A percentile compares a stretch with the other conserved stretches of the same genome.
Conservation (phyloP, 139 green algal genomes). For the Tetraselmis striata region DNA sequence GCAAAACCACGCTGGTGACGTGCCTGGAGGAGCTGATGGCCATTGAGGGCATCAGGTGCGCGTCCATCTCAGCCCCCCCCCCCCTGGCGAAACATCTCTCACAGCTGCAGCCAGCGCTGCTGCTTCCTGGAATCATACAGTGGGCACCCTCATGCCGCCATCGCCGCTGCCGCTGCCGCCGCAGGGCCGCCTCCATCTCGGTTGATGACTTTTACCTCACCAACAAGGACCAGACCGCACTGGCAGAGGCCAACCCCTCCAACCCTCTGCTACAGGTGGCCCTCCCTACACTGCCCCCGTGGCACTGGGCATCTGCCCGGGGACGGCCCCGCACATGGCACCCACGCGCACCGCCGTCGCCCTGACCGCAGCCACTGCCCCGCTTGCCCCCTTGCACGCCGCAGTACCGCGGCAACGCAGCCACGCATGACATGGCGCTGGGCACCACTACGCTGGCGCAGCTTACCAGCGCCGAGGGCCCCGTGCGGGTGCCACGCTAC, state of each 20-base stretch:
- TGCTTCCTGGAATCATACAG: too few relatives aligned
- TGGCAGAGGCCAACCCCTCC: slow-evolving; percentile 20
- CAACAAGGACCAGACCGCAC: slow-evolving; percentile 31
- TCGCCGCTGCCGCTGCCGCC: too few relatives aligned
- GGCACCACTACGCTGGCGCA: slow-evolving; percentile 56
- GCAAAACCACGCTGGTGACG: slow-evolving; percentile 93
- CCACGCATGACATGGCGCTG: slow-evolving; percentile 87
- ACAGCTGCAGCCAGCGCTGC: too few relatives aligned
- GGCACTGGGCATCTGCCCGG: neutral
- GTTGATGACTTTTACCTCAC: slow-evolving; percentile 99
- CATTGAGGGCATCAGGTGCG: slow-evolving; percentile 26
- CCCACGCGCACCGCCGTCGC: too few relatives aligned
- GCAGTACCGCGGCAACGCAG: slow-evolving; percentile 86
- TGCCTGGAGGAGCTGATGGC: slow-evolving; percentile 78
- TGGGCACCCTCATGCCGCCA: too few relatives aligned
- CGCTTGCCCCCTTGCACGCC: slow-evolving; percentile 1
- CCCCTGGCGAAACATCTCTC: neutral
- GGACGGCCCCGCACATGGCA: too few relatives aligned
- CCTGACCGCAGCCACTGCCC: slow-evolving; percentile 2
- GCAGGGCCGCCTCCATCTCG: slow-evolving; percentile 65
- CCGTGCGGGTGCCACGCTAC: slow-evolving; percentile 59
- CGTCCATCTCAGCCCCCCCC: neutral
- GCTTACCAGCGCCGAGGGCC: slow-evolving; percentile 28
- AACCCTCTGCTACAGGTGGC: slow-evolving; percentile 9
- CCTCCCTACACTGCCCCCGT: neutral